Base-by-base conservation (phyloP, 495 filamentous ascomycete genomes). In the Ramalina intermedia region DNA sequence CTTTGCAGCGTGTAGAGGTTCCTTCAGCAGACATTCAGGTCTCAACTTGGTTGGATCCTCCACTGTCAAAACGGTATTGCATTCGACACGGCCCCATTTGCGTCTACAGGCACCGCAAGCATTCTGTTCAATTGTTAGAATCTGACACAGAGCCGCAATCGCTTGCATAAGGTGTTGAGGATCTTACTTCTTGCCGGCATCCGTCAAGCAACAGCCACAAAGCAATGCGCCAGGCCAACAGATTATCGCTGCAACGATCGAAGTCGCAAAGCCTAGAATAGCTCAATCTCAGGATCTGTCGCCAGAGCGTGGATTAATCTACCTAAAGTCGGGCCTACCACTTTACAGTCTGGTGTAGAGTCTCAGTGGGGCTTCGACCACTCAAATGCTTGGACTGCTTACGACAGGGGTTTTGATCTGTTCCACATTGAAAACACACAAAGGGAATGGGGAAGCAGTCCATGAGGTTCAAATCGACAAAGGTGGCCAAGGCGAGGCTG, bases 271-370 rank as follows among this genome's bases (percentile, higher is more conserved):
- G 1, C 68, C 65, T 72, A 42, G 8, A 1, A 11, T 6, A 40
- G 38, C 14, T 53, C 37, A 55, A 23, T 29, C 12, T 7, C 20
- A 1, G 46, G 13, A 2, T 40, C 23, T 27, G 8, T 6, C 27
- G 29, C 26, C 17, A 5, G 3, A 26, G 11, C 18, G n/a, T 18
- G 21, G n/a, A 16, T 48, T 14, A 29, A 56, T 59, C 43, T 64
- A 67, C 74, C 75, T 20, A 79, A 49, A 1, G 75, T 78, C 21
- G 77, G 77, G 9, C 77, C 75, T 21, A 81, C 70, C 13, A 81
- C 70, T 52, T 79, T 79, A 61, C 74, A 79, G 45, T 69, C 44
- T 47, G 8, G 9, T 12, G 37, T 6, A 4, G 6, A 44, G 3
- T 6, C 2, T 44, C 18, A 21, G 18, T 27, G 11, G 0, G 6